phyloP scores from a whole-genome alignment of 2,329 filamentous ascomycete genomes.

The Diaporthe caulivora region DNA sequence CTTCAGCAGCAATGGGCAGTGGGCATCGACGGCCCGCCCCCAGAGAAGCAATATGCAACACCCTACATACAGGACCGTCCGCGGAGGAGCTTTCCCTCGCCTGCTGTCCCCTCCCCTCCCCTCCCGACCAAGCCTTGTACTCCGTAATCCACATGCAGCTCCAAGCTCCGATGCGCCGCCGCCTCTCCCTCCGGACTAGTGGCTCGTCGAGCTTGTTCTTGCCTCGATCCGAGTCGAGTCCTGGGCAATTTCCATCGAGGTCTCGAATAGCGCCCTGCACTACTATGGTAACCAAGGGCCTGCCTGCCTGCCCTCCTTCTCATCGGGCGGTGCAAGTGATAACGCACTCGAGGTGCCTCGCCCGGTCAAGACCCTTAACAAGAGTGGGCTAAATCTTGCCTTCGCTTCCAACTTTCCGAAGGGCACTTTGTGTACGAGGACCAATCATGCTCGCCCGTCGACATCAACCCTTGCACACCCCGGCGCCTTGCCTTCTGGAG shows the following conservation, averaged over 20 bases:
- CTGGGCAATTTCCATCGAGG: constrained; percentile 15
- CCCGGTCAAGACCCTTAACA: constrained; percentile 1
- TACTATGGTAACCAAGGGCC: neutral
- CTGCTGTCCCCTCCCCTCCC: no score
- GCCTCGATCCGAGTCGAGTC: neutral
- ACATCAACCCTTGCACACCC: constrained; percentile 5
- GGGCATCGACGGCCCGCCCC: neutral
- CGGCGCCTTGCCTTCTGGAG: constrained; percentile 25
- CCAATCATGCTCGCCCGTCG: constrained; percentile 24
- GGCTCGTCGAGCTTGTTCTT: constrained; percentile 24
- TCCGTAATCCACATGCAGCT: constrained; percentile 30
- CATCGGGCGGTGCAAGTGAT: constrained; percentile 19
- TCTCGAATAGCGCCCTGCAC: constrained; percentile 20
- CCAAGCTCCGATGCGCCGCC: constrained; percentile 28
- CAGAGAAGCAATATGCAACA: neutral
- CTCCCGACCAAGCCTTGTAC: constrained; percentile 3
- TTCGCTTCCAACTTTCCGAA: constrained; percentile 30
- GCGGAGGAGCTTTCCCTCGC: neutral
- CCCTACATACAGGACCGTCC: neutral
- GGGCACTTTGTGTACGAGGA: neutral
- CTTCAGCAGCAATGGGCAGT: neutral
- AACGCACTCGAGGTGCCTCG: neutral
- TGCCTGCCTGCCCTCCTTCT: constrained; percentile 4
- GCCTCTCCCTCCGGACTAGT: constrained; percentile 15
- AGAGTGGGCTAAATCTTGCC: constrained; percentile 26